phyloP scores from a whole-genome alignment of 805 yeast species.

The Ogataea sp. region DNA sequence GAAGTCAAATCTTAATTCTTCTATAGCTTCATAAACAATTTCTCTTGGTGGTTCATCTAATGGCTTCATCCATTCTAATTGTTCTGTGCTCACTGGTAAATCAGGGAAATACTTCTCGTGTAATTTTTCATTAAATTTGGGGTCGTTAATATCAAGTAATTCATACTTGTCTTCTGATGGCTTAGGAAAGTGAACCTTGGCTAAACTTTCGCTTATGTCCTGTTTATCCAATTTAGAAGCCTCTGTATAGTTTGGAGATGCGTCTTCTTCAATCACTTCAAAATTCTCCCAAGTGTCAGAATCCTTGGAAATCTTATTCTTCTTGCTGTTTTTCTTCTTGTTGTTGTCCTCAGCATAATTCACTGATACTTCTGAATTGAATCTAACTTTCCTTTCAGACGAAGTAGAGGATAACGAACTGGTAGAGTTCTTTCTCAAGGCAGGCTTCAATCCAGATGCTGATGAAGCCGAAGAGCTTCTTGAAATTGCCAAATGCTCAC shows the following conservation, averaged over 20 bases:
- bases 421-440: conserved; percentile 10
- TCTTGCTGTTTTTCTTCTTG: not conserved
- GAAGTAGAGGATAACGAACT: conserved; percentile 3
- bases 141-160: conserved; percentile 56
- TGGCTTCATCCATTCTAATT: conserved; percentile 88
- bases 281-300: conserved; percentile 42
- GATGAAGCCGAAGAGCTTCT: not conserved
- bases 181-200: conserved; percentile 60
- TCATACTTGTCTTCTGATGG: conserved; percentile 29
- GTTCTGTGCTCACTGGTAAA: conserved; percentile 72
- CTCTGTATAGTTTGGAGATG: conserved; percentile 41
- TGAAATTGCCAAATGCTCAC: conserved; percentile 7
- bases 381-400: conserved; percentile 21
- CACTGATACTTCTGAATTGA: conserved; percentile 23
- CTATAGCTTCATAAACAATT: conserved; percentile 42
- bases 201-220: conserved; percentile 24
- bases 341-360: conserved; percentile 15
- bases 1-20: conserved; percentile 83
- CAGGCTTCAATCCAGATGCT: conserved; percentile 12
- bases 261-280: conserved; percentile 42
- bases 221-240: conserved; percentile 26
- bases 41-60: conserved; percentile 30
- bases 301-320: conserved; percentile 1
- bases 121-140: conserved; percentile 67
- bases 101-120: conserved; percentile 87